Base-by-base conservation (phyloP, 495 filamentous ascomycete species). In the Venustampulla echinocandica region DNA sequence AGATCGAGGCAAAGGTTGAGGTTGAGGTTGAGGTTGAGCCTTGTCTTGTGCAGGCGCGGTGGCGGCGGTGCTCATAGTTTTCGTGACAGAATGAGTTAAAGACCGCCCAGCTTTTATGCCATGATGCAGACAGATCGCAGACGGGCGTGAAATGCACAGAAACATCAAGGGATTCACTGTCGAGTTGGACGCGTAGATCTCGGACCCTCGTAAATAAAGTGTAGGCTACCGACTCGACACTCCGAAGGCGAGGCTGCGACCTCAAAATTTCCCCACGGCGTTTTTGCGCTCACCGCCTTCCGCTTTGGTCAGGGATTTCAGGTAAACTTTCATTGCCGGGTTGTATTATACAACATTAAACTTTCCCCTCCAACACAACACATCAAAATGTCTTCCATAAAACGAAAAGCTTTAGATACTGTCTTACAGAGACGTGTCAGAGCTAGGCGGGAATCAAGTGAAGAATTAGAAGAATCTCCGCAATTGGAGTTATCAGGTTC, bases 381-480 rank as follows among this genome's bases (percentile, higher is more conserved):
- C 36, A 36, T 4, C 9, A 46, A 40, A 14, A 75, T 75, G 73
- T 63, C 63, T 19, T 54, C 25, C 3, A 33, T 27, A 18, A 61
- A 61, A 42, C 38, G 58, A 25, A 58, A 58, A 41, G 38, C 30
- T 17, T 4, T 50, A 7, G 52, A 44, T 4, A 20, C 47, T 2
- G 64, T 62, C 21, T 60, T 85, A 7, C 73, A 82, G 54, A 69
- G 79, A 46, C 69, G 80, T 34, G 75, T 84, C 25, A 72, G 72
- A 32, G 74, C 77, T 0, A 64, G 72, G 24, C 70, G 69, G 25
- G 79, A 76, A 32, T 58, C 61, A 2, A 70, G 75, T 43, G 73
- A 75, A 0, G 78, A 82, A 2, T 67, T 75, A 20, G 75, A 76
- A 30, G 59, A 60, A 5, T 49, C 57, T 15, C 59, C 54, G 14